Conservation (phyloP, 345 rosid genomes). For the Clausena lansium region DNA sequence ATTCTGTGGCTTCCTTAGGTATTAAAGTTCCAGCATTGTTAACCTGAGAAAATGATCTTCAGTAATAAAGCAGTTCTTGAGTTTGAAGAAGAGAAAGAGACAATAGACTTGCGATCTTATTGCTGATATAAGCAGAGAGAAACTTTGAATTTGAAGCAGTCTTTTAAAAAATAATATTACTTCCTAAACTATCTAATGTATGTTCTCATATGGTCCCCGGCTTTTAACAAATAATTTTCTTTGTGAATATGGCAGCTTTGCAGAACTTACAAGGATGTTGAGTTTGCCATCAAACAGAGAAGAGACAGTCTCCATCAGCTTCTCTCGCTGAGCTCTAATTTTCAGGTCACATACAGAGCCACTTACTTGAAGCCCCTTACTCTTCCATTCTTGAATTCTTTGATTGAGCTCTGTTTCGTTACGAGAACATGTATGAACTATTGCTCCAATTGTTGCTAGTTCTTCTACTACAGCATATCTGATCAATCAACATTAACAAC, state of each 20-base stretch:
- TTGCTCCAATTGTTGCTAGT: not conserved
- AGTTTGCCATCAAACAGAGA: constrained; percentile 22
- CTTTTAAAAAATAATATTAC: too few species aligned
- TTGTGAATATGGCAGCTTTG: not conserved
- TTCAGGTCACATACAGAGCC: constrained; percentile 63
- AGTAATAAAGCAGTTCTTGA: not conserved
- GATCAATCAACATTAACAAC: not conserved
- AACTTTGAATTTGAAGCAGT: too few species aligned
- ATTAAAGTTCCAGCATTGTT: constrained; percentile 43
- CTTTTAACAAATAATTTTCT: too few species aligned
- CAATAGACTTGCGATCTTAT: not conserved
- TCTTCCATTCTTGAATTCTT: constrained; percentile 35
- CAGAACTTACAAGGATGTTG: constrained; percentile 14
- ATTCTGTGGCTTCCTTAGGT: constrained; percentile 33
- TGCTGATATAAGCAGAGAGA: too few species aligned
- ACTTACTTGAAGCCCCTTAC: constrained; percentile 41
- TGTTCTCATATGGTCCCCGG: too few species aligned
- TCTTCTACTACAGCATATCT: not conserved
- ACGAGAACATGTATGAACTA: not conserved
- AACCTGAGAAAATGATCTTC: constrained; percentile 23
- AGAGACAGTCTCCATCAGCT: not conserved
- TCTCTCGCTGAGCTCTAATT: too few species aligned
- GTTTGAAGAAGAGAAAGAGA: not conserved
- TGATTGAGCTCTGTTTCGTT: not conserved
- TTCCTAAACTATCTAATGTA: too few species aligned